Percentiles rank a stretch among this genome's conserved stretches.
phyloP scores from a whole-genome alignment of 129 eudicot genomes.

The Tagetes erecta region DNA sequence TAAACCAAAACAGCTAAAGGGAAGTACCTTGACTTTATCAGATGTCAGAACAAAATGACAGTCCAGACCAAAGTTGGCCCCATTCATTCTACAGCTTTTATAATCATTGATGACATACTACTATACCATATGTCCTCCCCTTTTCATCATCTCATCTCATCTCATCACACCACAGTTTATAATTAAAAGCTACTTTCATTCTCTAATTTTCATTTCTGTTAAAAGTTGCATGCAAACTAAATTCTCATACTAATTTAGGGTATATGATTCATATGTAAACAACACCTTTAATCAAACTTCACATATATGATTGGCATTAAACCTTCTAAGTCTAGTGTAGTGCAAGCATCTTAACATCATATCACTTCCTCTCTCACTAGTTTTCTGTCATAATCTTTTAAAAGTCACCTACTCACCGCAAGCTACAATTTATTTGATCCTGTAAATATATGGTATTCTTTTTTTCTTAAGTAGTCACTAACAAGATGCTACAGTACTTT shows the following conservation, averaged over 20 bases:
- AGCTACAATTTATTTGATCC: no score
- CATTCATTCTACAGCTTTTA: constrained; percentile 34
- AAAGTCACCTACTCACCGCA: no score
- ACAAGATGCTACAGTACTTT: no score
- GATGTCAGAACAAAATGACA: constrained; percentile 36
- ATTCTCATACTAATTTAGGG: background rate
- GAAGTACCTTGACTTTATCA: constrained; percentile 39
- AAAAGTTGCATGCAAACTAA: constrained; percentile 30
- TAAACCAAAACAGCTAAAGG: constrained; percentile 17
- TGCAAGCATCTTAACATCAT: no score
- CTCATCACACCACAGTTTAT: background rate
- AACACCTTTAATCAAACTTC: background rate
- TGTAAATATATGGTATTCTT: no score
- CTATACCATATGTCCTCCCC: constrained; percentile 34
- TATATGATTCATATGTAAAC: constrained; percentile 3
- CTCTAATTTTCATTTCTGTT: constrained; percentile 22
- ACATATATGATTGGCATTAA: no score
- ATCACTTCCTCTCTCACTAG: no score
- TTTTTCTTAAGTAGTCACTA: no score
- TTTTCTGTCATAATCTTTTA: no score
- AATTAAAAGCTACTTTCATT: constrained; percentile 31
- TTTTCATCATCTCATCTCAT: constrained; percentile 28
- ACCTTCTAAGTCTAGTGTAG: no score
- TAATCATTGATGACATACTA: constrained; percentile 31
- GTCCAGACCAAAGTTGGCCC: constrained; percentile 34